A percentile compares a stretch with the other conserved stretches of the same genome.
phyloP scores from a whole-genome alignment of 2,329 filamentous ascomycete genomes.

The Arthrobotrys entomopaga region DNA sequence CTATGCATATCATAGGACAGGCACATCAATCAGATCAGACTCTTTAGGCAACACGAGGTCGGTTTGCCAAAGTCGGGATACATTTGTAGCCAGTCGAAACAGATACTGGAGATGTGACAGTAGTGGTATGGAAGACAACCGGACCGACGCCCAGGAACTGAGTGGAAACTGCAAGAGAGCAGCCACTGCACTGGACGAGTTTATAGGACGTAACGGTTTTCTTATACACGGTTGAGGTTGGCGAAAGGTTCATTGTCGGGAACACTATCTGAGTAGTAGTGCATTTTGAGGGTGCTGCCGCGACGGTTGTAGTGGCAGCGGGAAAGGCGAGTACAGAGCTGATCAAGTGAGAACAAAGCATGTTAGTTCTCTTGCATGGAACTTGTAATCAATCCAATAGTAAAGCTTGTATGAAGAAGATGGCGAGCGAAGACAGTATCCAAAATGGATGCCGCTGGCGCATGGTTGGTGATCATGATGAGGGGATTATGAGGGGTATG shows the following conservation, averaged over 20 bases:
- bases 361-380: slow-evolving; percentile 33
- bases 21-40: no score
- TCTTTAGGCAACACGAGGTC: no score
- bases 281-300: slow-evolving; percentile 5
- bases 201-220: slow-evolving; percentile 24
- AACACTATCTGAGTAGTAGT: slow-evolving; percentile 19
- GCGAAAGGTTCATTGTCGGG: slow-evolving; percentile 31
- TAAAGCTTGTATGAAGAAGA: not conserved
- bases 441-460: not conserved
- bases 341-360: slow-evolving; percentile 13
- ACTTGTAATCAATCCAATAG: slow-evolving; percentile 1
- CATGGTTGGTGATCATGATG: not conserved
- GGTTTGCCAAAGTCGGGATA: no score
- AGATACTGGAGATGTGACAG: not conserved
- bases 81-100: no score
- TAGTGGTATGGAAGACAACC: slow-evolving; percentile 30
- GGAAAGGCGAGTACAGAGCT: slow-evolving; percentile 34
- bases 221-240: slow-evolving; percentile 25
- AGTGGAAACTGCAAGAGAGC: slow-evolving; percentile 6
- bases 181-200: slow-evolving; percentile 30
- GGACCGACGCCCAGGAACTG: slow-evolving; percentile 28
- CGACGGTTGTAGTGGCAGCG: not conserved
- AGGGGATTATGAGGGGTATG: slow-evolving; percentile 14
- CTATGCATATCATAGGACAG: no score
- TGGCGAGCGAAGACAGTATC: not conserved